Evolutionary conservation across 2,329 filamentous ascomycete species (phyloP), one percentile per base, ranked within the genome.

Genomic region (Exophiala dermatitidis): DNA sequence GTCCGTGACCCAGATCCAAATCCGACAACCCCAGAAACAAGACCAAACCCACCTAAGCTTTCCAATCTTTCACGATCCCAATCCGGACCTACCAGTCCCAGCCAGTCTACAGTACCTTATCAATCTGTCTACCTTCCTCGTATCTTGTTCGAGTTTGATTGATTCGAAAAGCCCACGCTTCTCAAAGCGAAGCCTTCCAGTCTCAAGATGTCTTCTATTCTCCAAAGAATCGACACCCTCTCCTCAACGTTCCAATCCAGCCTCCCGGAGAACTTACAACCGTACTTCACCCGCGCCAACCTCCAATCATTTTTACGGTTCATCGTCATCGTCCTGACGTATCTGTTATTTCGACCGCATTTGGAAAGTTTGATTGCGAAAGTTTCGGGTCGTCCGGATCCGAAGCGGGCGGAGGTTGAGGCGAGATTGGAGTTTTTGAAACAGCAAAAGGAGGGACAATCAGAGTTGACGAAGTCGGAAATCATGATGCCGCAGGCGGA

Each of bases 261-360:
- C 33, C 41, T 59, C 44, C 6, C 32, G 31, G 9, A 12, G 1
- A 33, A 44, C 12, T 29, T 43, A 26, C 55, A 57, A 42, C 41
- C 48, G 1, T 57, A 57, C 57, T 33, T 56, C 9, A 55, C 57
- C n/a, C 54, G 50, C 9, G 29, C 40, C 8, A 55, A 57, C 50
- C 40, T 60, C 5, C 54, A 60, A 38, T 12, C 34, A 2, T 3
- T 52, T 45, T 29, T 61, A 31, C 59, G 59, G 29, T 9, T 54
- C 31, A 38, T 60, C 26, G 52, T 61, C 30, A 50, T 58, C 19
- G 42, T 61, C 12, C n/a, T 44, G 9, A 58, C 54, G 28, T 59
- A 57, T 52, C n/a, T 58, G 31, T 57, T 61, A 28, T 57, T 61
- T 46, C 57, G 54, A 31, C 59, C 59, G n/a, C 59, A 60, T 31